Evolutionary conservation across 2,329 filamentous ascomycete species (phyloP).

Genomic region (Xylaria sp.): DNA sequence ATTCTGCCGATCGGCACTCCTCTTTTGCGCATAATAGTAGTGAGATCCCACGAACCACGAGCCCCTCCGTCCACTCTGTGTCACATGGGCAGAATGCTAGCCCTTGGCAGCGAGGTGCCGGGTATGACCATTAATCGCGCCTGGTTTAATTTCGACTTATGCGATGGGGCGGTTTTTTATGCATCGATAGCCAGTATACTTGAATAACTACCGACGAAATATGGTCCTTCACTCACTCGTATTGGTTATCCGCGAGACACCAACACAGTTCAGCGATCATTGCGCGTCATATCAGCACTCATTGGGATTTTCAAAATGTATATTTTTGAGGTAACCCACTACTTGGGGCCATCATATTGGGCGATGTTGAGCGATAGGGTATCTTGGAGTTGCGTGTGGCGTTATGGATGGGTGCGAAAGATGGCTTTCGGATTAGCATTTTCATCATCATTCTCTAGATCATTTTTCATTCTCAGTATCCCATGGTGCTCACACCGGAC

Average conservation of each 20-base stretch:
- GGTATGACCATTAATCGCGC: conserved; percentile 55
- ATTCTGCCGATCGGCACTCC: conserved; percentile 59
- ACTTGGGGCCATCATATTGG: conserved; percentile 10
- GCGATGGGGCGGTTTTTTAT: neutral
- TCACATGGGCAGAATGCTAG: conserved; percentile 52
- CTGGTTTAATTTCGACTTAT: neutral
- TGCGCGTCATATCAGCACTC: neutral
- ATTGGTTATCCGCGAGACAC: conserved; percentile 11
- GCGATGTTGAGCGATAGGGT: conserved; percentile 7
- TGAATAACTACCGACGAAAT: conserved; percentile 7
- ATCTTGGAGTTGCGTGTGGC: conserved; percentile 30
- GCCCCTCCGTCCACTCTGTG: conserved; percentile 48
- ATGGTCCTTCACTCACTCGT: conserved; percentile 1
- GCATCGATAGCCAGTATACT: conserved; percentile 8
- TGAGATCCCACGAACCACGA: conserved; percentile 43
- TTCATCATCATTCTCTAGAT: conserved; percentile 25
- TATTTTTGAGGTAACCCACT: neutral
- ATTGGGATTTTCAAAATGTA: conserved; percentile 7
- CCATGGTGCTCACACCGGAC: neutral
- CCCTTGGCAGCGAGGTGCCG: conserved; percentile 66
- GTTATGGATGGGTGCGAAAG: conserved; percentile 1
- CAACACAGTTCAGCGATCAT: neutral
- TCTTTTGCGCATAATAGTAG: conserved; percentile 43
- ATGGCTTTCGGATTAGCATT: conserved; percentile 13
- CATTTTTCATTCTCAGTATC: conserved; percentile 10